Evolutionary conservation across 1,139 yeast species (phyloP).

Genomic region (Hansenula sp.): DNA sequence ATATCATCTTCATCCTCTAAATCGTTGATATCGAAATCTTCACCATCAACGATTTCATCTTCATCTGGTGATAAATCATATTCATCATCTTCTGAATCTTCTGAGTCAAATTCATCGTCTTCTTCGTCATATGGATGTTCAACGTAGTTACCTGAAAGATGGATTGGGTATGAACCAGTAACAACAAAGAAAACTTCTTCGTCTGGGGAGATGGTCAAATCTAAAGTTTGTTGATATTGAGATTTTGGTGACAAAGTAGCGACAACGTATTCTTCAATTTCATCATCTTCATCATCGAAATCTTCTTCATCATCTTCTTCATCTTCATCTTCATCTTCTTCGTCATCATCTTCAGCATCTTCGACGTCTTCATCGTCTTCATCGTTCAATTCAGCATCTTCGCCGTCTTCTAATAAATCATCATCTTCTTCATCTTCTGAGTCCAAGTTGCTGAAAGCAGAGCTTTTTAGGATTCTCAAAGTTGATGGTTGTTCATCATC

Average conservation of each 20-base stretch:
- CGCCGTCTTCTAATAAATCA: constrained; percentile 46
- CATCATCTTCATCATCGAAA: constrained; percentile 38
- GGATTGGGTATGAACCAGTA: constrained; percentile 92
- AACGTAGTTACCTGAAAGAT: constrained; percentile 91
- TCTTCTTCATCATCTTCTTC: constrained; percentile 30
- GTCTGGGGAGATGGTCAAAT: constrained; percentile 85
- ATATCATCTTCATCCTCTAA: constrained; percentile 61
- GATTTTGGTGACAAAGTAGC: constrained; percentile 86
- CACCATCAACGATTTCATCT: constrained; percentile 62
- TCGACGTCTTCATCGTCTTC: constrained; percentile 29
- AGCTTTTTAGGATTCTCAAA: constrained; percentile 77
- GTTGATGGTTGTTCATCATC: constrained; percentile 81
- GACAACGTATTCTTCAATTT: constrained; percentile 73
- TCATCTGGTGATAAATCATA: constrained; percentile 91
- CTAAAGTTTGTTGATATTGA: constrained; percentile 87
- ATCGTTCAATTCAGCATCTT: constrained; percentile 36
- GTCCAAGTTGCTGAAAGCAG: constrained; percentile 44
- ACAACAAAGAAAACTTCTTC: constrained; percentile 94
- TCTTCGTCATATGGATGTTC: constrained; percentile 88
- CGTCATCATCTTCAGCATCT: constrained; percentile 26
- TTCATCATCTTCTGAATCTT: constrained; percentile 48
- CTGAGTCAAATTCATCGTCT: constrained; percentile 49
- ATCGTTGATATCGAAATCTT: constrained; percentile 54
- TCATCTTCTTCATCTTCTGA: constrained; percentile 53
- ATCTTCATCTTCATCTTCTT: constrained; percentile 28